phyloP scores from a whole-genome alignment of 352 stramenopile species.

The Globisporangium canariense region DNA sequence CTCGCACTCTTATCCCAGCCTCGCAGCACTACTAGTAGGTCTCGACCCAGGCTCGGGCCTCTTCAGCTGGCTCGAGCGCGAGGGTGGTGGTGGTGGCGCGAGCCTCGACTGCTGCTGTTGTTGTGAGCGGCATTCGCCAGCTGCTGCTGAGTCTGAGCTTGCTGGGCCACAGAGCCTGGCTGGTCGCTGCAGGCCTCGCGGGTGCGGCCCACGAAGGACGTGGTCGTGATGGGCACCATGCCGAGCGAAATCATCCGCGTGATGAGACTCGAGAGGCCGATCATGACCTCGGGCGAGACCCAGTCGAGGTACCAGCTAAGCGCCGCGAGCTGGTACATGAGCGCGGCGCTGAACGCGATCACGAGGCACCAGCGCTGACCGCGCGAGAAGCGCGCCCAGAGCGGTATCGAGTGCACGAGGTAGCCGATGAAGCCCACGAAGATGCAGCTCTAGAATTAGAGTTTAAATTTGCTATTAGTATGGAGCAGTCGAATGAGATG shows the following conservation, averaged over 20 bases:
- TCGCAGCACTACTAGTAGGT: neutral
- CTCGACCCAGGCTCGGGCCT: neutral
- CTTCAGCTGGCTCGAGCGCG: constrained; percentile 31
- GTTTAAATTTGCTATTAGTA: neutral
- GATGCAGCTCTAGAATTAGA: constrained; percentile 37
- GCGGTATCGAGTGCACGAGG: constrained; percentile 46
- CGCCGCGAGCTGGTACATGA: constrained; percentile 45
- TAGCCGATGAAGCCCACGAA: constrained; percentile 66
- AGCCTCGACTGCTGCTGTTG: neutral
- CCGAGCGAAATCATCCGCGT: constrained; percentile 64
- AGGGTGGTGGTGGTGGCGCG: constrained; percentile 12
- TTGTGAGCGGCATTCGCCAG: neutral
- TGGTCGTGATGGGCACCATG: constrained; percentile 75
- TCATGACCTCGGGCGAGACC: constrained; percentile 43
- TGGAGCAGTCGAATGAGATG: neutral
- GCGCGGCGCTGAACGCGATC: constrained; percentile 34
- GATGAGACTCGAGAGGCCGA: constrained; percentile 64
- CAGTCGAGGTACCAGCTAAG: constrained; percentile 37
- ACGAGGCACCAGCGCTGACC: constrained; percentile 54
- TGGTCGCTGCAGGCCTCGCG: constrained; percentile 31
- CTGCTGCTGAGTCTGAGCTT: constrained; percentile 2
- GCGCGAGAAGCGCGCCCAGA: constrained; percentile 50
- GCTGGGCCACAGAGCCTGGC: neutral
- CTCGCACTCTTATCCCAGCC: neutral
- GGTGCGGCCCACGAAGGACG: constrained; percentile 47